Evolutionary conservation across 2,329 filamentous ascomycete genomes (phyloP).

Genomic region (Westerdykella ornata): DNA sequence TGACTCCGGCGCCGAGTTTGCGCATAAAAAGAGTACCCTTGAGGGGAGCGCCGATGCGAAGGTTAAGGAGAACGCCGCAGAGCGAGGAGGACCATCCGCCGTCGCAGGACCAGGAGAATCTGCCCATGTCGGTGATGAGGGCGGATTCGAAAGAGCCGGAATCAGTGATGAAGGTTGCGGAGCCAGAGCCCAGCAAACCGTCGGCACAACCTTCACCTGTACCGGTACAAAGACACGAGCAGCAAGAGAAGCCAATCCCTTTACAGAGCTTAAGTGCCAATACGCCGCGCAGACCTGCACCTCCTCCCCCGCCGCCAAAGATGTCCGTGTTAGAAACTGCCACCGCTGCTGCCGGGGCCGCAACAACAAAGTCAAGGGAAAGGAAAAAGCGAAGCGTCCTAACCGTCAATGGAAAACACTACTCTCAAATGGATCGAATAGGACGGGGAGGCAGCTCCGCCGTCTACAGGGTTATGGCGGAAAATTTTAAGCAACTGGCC

Average conservation of each 20-base stretch:
- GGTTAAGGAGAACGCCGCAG: conserved; percentile 35
- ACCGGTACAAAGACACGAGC: conserved; percentile 32
- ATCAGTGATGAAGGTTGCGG: conserved; percentile 32
- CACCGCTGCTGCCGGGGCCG: conserved; percentile 73
- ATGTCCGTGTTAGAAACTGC: conserved; percentile 95
- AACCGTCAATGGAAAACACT: conserved; percentile 83
- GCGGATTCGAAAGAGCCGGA: conserved; percentile 23
- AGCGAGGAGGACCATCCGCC: conserved; percentile 35
- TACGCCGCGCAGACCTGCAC: conserved; percentile 72
- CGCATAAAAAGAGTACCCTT: conserved; percentile 37
- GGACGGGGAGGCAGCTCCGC: conserved; percentile 89
- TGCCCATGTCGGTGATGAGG: conserved; percentile 40
- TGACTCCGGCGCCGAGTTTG: conserved; percentile 38
- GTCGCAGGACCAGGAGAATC: conserved; percentile 76
- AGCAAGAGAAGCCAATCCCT: conserved; percentile 41
- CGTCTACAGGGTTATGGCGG: conserved; percentile 93
- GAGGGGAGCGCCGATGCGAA: conserved; percentile 36
- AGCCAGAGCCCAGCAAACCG: conserved; percentile 18
- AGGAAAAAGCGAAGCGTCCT: conserved; percentile 74
- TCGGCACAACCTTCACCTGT: conserved; percentile 24
- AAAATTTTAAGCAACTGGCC: conserved; percentile 93
- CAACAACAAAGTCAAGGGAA: conserved; percentile 63
- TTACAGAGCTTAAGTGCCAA: conserved; percentile 54
- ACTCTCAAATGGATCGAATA: conserved; percentile 82
- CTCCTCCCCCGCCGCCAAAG: conserved; percentile 74